A percentile compares a stretch with the other conserved stretches of the same genome.
Evolutionary conservation across 2,329 filamentous ascomycete genomes (phyloP).

Genomic region (Venturia asperata): DNA sequence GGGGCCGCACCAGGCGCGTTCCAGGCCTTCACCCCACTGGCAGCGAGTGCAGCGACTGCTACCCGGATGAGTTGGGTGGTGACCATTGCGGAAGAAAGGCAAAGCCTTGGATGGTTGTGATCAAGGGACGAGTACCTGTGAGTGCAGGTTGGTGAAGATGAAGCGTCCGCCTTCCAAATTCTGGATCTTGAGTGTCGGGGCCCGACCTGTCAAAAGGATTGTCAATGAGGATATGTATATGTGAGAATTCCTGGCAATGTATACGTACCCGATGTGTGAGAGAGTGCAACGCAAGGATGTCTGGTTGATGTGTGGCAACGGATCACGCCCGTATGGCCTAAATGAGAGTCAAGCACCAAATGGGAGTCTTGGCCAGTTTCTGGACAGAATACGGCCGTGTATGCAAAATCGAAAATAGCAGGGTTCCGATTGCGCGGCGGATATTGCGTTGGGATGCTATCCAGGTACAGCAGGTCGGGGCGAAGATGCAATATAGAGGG

Average conservation of each 20-base stretch:
- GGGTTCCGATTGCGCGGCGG: neutral
- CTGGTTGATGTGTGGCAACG: neutral
- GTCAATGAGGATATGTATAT: constrained; percentile 9
- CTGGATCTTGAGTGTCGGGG: neutral
- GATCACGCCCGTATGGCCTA: constrained; percentile 6
- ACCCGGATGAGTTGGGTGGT: neutral
- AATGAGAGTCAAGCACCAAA: neutral
- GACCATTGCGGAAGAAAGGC: neutral
- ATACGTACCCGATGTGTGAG: neutral
- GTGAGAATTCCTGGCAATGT: constrained; percentile 4
- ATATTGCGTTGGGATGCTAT: neutral
- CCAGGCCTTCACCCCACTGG: neutral
- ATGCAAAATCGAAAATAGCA: neutral
- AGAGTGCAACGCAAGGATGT: neutral
- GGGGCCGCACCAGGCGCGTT: neutral
- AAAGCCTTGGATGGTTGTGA: neutral
- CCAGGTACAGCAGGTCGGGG: neutral
- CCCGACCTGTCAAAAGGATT: neutral
- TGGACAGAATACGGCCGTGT: neutral
- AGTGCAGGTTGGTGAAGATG: neutral
- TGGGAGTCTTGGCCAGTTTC: neutral
- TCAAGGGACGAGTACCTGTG: neutral
- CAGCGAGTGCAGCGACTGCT: neutral
- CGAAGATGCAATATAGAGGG: constrained; percentile 6
- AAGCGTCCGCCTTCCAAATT: neutral